These are phyloP conservation scores for Penicillium decumbens DNA, from an alignment of 2,329 filamentous ascomycete species.

Conservation along the genomic window DNA sequence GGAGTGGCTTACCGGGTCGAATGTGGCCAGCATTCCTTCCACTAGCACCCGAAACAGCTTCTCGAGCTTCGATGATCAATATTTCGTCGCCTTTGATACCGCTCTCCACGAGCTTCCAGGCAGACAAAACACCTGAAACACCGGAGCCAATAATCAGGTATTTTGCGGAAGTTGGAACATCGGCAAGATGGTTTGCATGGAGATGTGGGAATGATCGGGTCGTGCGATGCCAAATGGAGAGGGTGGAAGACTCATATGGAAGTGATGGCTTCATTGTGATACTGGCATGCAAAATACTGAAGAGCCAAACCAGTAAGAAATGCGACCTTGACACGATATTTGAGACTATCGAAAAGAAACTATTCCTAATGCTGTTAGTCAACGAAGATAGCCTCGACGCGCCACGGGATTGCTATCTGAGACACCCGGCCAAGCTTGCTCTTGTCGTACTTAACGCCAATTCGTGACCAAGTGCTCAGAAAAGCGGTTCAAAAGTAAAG, in stretches of 20 bases:
- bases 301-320: background rate
- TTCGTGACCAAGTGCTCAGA: too few relatives aligned
- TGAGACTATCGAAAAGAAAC: background rate
- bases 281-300: background rate
- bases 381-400: background rate
- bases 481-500: too few relatives aligned
- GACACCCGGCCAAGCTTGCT: too few relatives aligned
- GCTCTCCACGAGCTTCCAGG: background rate
- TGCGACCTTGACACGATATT: background rate
- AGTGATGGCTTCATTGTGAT: background rate
- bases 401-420: too few relatives aligned
- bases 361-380: background rate
- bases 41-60: background rate
- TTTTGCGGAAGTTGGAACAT: background rate
- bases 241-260: background rate
- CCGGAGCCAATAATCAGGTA: background rate
- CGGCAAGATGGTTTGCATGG: background rate
- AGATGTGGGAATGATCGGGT: background rate
- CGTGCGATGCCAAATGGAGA: background rate
- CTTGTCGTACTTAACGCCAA: too few relatives aligned
- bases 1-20: background rate
- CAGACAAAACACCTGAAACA: background rate
- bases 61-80: background rate
- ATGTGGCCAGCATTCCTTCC: background rate
- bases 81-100: background rate